Evolutionary conservation across 2,329 filamentous ascomycete species (phyloP).

Genomic region (Trichoderma koningii): DNA sequence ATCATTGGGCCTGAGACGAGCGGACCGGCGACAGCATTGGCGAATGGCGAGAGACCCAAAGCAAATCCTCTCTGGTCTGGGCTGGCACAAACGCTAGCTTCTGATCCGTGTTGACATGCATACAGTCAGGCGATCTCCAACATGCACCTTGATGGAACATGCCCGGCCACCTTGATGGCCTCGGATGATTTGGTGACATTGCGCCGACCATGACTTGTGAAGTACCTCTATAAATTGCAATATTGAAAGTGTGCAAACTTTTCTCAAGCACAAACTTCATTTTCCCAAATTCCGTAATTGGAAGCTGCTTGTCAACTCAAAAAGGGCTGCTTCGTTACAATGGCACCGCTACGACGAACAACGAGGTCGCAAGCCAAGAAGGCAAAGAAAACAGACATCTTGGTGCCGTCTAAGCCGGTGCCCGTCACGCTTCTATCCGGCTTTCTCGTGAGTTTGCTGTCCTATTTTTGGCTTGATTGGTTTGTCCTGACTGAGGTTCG

Average conservation of each 20-base stretch:
- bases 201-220: neutral
- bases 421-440: constrained; percentile 43
- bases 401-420: constrained; percentile 32
- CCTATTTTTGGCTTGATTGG: neutral
- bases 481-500: neutral
- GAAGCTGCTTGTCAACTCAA: too few relatives aligned
- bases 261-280: too few relatives aligned
- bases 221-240: neutral
- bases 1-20: neutral
- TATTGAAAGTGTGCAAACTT: neutral
- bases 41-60: neutral
- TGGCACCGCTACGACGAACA: neutral
- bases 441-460: constrained; percentile 35
- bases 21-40: neutral
- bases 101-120: neutral
- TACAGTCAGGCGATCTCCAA: constrained; percentile 4
- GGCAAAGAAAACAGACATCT: neutral
- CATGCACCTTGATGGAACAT: constrained; percentile 22
- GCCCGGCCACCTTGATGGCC: constrained; percentile 14
- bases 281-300: neutral
- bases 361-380: neutral
- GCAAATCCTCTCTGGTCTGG: neutral
- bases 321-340: neutral
- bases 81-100: neutral
- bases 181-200: neutral